Percentiles rank a stretch among this genome's conserved stretches.
These are phyloP conservation scores for Stephania cephalantha DNA, from an alignment of 164 flowering plant species.

Conservation along the genomic window DNA sequence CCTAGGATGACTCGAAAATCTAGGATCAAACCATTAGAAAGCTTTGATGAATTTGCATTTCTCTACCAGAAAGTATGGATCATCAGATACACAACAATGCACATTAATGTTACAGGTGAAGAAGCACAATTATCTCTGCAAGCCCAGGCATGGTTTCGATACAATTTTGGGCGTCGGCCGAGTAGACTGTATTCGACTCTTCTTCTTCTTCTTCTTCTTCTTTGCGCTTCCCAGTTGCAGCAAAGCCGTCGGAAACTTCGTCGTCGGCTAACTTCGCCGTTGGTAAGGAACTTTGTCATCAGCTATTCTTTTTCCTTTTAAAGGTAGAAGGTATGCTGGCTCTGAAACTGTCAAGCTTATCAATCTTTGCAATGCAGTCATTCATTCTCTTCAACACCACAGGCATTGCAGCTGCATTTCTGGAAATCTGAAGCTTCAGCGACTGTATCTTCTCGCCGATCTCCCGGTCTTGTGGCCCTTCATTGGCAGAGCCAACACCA, in stretches of 20 bases:
- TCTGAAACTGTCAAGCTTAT: conserved; percentile 38
- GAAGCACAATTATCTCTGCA: background rate
- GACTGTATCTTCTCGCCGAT: conserved; percentile 31
- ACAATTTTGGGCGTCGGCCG: background rate
- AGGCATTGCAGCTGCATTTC: conserved; percentile 46
- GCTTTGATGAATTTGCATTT: background rate
- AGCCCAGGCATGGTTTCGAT: background rate
- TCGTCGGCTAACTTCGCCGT: background rate
- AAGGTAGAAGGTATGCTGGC: conserved; percentile 53
- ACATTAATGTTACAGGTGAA: background rate
- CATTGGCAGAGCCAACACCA: conserved; percentile 8
- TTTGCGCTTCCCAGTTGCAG: background rate
- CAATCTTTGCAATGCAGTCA: conserved; percentile 51
- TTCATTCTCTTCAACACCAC: conserved; percentile 48
- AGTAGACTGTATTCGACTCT: background rate
- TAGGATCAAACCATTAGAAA: background rate
- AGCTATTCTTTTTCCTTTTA: conserved; percentile 42
- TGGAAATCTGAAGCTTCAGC: conserved; percentile 47
- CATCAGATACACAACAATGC: background rate
- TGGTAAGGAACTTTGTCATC: conserved; percentile 16
- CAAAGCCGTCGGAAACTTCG: background rate
- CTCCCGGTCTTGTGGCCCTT: conserved; percentile 22
- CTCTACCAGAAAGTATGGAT: background rate
- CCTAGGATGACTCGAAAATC: background rate
- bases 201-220: background rate